phyloP scores from a whole-genome alignment of 192 early-diverging fungal genomes.

The Backusella australiensis region DNA sequence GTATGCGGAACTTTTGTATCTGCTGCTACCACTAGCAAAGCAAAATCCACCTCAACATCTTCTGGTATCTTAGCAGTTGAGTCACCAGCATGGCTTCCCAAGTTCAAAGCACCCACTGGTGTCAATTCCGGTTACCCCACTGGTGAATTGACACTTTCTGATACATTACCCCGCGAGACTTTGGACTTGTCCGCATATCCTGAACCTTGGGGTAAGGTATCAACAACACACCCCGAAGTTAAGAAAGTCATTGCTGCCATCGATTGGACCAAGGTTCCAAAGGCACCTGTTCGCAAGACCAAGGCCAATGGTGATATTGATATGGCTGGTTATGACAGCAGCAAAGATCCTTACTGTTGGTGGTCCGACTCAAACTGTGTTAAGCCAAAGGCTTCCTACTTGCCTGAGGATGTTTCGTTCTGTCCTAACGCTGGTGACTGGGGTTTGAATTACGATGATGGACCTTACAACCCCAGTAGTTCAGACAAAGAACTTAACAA shows the following conservation, averaged over 20 bases:
- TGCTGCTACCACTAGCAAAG: background rate
- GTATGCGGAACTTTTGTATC: constrained; percentile 10
- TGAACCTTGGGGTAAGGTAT: constrained; percentile 22
- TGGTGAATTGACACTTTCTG: constrained; percentile 10
- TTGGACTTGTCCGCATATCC: constrained; percentile 32
- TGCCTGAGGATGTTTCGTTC: constrained; percentile 11
- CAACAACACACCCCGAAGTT: constrained; percentile 37
- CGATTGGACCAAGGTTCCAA: constrained; percentile 39
- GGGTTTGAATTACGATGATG: constrained; percentile 49
- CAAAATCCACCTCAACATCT: background rate
- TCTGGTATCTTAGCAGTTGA: constrained; percentile 16
- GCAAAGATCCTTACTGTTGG: constrained; percentile 23
- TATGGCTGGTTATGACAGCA: background rate
- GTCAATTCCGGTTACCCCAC: constrained; percentile 17
- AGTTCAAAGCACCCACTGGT: constrained; percentile 12
- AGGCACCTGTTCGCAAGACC: constrained; percentile 23
- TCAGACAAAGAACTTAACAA: constrained; percentile 1
- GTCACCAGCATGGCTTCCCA: constrained; percentile 31
- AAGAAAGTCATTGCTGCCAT: constrained; percentile 40
- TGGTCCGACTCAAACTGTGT: constrained; percentile 24
- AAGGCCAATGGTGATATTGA: constrained; percentile 16
- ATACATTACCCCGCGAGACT: constrained; percentile 2
- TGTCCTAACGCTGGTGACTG: constrained; percentile 35
- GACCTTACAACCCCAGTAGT: constrained; percentile 23
- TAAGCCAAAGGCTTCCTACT: background rate